Base-by-base conservation (phyloP, 371 early-diverging fungal genomes). In the Actinomortierella ambigua region DNA sequence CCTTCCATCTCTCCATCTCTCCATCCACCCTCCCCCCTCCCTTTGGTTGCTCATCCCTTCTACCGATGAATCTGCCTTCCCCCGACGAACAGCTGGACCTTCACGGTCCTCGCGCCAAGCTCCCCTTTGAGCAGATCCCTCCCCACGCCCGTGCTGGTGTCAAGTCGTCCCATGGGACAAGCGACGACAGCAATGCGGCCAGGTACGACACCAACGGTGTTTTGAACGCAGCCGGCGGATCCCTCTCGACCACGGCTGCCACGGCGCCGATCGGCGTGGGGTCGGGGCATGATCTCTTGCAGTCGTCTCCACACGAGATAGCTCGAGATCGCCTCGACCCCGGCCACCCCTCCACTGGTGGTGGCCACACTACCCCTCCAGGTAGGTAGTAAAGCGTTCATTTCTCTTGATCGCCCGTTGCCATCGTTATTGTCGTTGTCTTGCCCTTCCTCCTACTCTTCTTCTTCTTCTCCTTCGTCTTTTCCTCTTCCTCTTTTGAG, bases 81-180 rank as follows among this genome's bases (percentile, higher is more conserved):
- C 71, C 71, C 28, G 71, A 71, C 55, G 66, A 71, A 53, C 71
- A 65, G 56, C 61, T 70, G 50, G 71, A 70, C 62, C 50, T 70
- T 52, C 71, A 71, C 41, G 71, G 66, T 34, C 71, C 71, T 46
- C 24, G 71, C 7, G 71, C 71, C 24, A 59, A 71, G 57, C 57
- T 71, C 52, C 66, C 66, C 40, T 62, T 71, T 43, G 71, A 71
- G 59, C 71, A 70, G 59, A 70, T 65, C 55, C 62, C 66, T 41
- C 66, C 66, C 29, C 59, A 65, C 53, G 61, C 66, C 23, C 57
- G 66, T 14, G 66, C 71, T 22, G 71, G 65, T 11, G 40, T 71
- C 28, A 71, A 71, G 56, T 65, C 71, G 15, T 65, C 71, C 29
- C 66, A 71, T n/a, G 71, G 65, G 20, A 55, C 66, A 3, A 42